Evolutionary conservation across 192 early-diverging fungal genomes (phyloP), one percentile per base, ranked within the genome.

Genomic region (Phycomyces blakesleeanus): DNA sequence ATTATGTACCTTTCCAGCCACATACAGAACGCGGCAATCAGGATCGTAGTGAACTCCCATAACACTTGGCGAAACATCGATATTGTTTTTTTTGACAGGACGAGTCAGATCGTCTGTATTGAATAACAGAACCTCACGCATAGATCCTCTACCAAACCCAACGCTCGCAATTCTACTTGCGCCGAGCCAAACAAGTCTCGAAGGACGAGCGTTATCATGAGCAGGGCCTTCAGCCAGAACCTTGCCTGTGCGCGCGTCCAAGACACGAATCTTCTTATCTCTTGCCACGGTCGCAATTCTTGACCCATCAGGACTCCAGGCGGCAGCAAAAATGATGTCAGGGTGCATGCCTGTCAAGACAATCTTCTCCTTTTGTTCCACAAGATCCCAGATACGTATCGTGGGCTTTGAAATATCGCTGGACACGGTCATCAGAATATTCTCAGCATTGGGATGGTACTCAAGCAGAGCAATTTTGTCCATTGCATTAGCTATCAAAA

Each of bases 41-140:
- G 67, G 47, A 57, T 97, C 93, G 10, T 79, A 85, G 38, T 83
- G 71, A 5, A 86, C 84, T 25, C 80, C 82, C 29, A 96, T 81
- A 1, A 92, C 57, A 16, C 90, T 87, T 4, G 94, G 91, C 0
- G 89, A 90, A 21, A 81, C 78, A 56, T 93, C 93, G 56, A 93
- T 84, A 1, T 61, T 66, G 11, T 70, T 76, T 21, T 63, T 82
- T 1, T 65, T 71, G 21, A 81, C 39, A 0, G 80, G 42, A 0
- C 71, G 54, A 6, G 47, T 34, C 12, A 85, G 59, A 51, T 83
- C 67, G 12, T 68, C 65, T 8, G 65, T 54, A 49, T 82, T 60
- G 41, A 78, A 84, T 49, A 90, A 18, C 16, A 83, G 40, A 25
- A 95, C 68, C 60, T 92, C 87, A 10, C 93, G 84, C 55, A 82